phyloP scores from a whole-genome alignment of 306 rosid genomes.

The Cercis canadensis region DNA sequence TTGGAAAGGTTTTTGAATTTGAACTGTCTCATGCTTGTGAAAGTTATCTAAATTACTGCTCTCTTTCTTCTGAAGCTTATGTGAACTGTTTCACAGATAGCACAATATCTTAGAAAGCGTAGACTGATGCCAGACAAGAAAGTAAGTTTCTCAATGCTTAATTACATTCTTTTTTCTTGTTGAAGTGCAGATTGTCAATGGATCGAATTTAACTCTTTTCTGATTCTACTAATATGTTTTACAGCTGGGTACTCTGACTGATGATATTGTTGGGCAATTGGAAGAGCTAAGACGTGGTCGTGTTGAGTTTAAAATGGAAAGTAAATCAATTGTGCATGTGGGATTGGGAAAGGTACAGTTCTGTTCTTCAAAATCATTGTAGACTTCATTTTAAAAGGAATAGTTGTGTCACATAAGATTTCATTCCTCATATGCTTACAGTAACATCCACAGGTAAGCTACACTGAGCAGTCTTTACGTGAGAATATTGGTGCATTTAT shows the following conservation, averaged over 20 bases:
- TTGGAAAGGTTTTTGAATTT: constrained; percentile 75
- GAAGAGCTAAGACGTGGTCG: constrained; percentile 84
- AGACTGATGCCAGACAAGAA: constrained; percentile 95
- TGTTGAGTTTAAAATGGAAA: constrained; percentile 92
- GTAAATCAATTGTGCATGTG: constrained; percentile 81
- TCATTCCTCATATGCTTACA: constrained; percentile 13
- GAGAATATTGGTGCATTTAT: constrained; percentile 94
- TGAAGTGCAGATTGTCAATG: constrained; percentile 13
- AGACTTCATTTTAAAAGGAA: constrained; percentile 30
- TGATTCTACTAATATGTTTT: constrained; percentile 42
- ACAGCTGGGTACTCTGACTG: constrained; percentile 94
- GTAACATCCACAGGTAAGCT: constrained; percentile 68
- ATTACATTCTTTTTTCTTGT: constrained; percentile 35
- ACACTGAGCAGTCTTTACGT: constrained; percentile 73
- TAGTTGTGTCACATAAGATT: constrained; percentile 6
- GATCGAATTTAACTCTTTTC: constrained; percentile 34
- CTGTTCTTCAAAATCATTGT: constrained; percentile 24
- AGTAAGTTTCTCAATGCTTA: constrained; percentile 57
- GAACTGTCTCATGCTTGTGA: constrained; percentile 20
- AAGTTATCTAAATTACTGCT: constrained; percentile 26
- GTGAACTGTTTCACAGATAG: constrained; percentile 67
- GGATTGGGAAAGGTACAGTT: constrained; percentile 90
- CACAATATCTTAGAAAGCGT: constrained; percentile 92
- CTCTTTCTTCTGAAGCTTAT: constrained; percentile 36
- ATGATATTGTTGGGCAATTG: constrained; percentile 83